These are phyloP conservation scores for Fusarium sp. DNA, from an alignment of 2,329 filamentous ascomycete species.

Conservation along the genomic window DNA sequence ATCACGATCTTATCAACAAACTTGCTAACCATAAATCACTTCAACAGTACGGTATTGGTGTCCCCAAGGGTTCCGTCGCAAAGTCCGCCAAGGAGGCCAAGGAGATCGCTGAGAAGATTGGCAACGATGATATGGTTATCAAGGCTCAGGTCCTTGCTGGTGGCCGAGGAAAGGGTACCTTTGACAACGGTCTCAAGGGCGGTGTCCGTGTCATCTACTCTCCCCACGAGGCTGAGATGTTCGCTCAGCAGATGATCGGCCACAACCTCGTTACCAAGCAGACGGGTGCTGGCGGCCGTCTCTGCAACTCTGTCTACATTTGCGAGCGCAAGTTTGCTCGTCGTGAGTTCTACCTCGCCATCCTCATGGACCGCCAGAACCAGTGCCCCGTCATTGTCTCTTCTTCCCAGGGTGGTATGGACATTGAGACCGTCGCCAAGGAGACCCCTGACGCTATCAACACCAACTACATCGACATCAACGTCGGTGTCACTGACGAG, in stretches of 20 bases:
- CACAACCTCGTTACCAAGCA: slow-evolving; percentile 99
- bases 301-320: slow-evolving; percentile 98
- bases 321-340: slow-evolving; percentile 99
- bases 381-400: slow-evolving; percentile 96
- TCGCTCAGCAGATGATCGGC: slow-evolving; percentile 99
- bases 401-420: slow-evolving; percentile 98
- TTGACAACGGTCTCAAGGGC: slow-evolving; percentile 98
- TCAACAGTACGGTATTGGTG: slow-evolving; percentile 88
- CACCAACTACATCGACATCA: slow-evolving; percentile 93
- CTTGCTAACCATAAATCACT: slow-evolving; percentile 37
- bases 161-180: slow-evolving; percentile 96
- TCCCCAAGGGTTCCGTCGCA: slow-evolving; percentile 90
- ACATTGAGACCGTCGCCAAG: slow-evolving; percentile 98
- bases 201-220: slow-evolving; percentile 99
- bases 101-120: slow-evolving; percentile 88
- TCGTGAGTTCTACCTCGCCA: slow-evolving; percentile 97
- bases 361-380: slow-evolving; percentile 95
- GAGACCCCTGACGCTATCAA: slow-evolving; percentile 96
- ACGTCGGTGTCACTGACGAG: slow-evolving; percentile 93
- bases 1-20: slow-evolving; percentile 9
- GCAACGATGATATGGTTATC: slow-evolving; percentile 97
- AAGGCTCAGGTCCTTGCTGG: slow-evolving; percentile 99
- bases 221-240: slow-evolving; percentile 95
- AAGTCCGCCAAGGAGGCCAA: slow-evolving; percentile 88
- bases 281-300: slow-evolving; percentile 90